A percentile compares a stretch with the other conserved stretches of the same genome.
Conservation (phyloP, 2,329 filamentous ascomycete genomes). For the Shiraia bambusicola region DNA sequence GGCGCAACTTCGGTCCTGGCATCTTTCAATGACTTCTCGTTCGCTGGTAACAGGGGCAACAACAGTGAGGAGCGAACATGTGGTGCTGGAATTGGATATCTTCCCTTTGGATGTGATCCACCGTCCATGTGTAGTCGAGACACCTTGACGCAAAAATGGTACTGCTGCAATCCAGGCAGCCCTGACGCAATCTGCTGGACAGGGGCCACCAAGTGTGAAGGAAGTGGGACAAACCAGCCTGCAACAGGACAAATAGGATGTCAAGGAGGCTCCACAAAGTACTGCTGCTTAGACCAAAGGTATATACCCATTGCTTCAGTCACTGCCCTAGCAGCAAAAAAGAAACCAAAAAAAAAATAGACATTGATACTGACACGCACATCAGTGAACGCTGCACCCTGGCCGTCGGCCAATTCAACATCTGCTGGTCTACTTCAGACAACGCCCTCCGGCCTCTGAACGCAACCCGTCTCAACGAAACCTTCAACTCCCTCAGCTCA, state of each 20-base stretch:
- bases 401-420: conserved; percentile 23
- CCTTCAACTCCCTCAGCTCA: conserved; percentile 20
- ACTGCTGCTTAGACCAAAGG: conserved; percentile 4
- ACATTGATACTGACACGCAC: conserved; percentile 10
- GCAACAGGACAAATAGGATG: conserved; percentile 3
- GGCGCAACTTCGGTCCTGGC: conserved; percentile 2
- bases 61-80: background rate
- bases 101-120: conserved; percentile 12
- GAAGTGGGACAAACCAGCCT: background rate
- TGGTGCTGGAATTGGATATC: background rate
- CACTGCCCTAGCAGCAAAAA: no score
- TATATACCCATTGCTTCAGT: background rate
- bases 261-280: background rate
- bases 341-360: no score
- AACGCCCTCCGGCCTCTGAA: conserved; percentile 17
- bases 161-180: conserved; percentile 19
- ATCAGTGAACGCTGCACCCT: conserved; percentile 10
- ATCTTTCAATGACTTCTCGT: conserved; percentile 2
- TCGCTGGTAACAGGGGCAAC: conserved; percentile 1
- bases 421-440: conserved; percentile 23
- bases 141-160: conserved; percentile 13
- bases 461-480: conserved; percentile 14
- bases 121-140: conserved; percentile 14
- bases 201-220: conserved; percentile 7
- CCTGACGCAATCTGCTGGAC: conserved; percentile 20